These are phyloP conservation scores for Exserohilum rostratum DNA, from an alignment of 2,329 filamentous ascomycete species.

Conservation along the genomic window DNA sequence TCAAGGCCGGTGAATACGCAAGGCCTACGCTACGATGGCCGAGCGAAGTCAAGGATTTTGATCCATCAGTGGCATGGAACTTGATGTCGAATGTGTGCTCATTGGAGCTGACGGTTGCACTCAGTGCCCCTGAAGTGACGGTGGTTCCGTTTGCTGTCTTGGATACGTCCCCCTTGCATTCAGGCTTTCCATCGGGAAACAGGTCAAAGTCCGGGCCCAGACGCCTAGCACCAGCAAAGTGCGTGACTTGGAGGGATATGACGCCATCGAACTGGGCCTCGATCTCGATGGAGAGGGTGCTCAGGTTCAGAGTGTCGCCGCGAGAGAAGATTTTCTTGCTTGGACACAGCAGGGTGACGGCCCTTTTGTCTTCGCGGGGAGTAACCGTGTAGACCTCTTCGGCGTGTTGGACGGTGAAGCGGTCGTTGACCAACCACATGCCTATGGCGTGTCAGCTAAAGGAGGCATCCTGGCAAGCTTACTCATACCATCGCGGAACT, in stretches of 20 bases:
- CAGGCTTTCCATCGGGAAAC: constrained; percentile 60
- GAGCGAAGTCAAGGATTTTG: constrained; percentile 61
- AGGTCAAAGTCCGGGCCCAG: constrained; percentile 64
- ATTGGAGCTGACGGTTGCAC: constrained; percentile 58
- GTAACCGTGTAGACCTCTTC: constrained; percentile 66
- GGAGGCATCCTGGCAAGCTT: background rate
- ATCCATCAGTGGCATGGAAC: constrained; percentile 59
- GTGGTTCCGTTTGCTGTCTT: constrained; percentile 55
- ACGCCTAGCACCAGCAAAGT: constrained; percentile 61
- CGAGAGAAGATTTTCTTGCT: constrained; percentile 61
- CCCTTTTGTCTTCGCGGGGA: constrained; percentile 53
- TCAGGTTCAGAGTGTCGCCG: constrained; percentile 63
- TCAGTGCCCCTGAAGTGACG: constrained; percentile 58
- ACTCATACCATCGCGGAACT: constrained; percentile 63
- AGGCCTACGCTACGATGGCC: constrained; percentile 63
- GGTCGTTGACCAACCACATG: constrained; percentile 70
- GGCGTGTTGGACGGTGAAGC: constrained; percentile 67
- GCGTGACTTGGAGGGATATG: constrained; percentile 64
- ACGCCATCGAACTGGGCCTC: constrained; percentile 64
- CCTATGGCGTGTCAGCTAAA: constrained; percentile 38
- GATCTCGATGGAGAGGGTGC: constrained; percentile 63
- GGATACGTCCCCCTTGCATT: constrained; percentile 44
- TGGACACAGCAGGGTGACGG: constrained; percentile 63
- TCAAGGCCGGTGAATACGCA: constrained; percentile 62
- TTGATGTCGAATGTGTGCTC: constrained; percentile 62